Evolutionary conservation across 2,329 filamentous ascomycete species (phyloP), one percentile per base, ranked within the genome.

Genomic region (Fusarium torreyae): DNA sequence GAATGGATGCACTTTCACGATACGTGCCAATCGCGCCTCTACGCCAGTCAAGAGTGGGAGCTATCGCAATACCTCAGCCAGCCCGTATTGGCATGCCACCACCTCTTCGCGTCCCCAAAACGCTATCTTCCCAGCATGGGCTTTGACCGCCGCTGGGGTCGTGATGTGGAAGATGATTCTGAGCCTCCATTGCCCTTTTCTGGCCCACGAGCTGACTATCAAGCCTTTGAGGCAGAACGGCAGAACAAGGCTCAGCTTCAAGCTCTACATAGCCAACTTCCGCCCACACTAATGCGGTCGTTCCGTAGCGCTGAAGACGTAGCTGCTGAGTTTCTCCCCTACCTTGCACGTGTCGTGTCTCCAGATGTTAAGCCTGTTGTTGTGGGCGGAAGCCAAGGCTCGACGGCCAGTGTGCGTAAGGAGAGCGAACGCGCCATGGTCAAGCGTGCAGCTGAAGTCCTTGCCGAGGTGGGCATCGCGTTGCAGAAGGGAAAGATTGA

Each of bases 1-100:
- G 95, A 98, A 75, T 99, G 96, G 96, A 87, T 99, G 57, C 86
- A 97, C 78, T 98, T 99, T 80, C 93, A 98, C 79, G 96, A 98
- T 74, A 84, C 85, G 1, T 90, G 97, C 67, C 94, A 93, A 24
- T 90, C 91, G 1, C 89, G 91, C 39, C 86, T 98, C 2, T 97
- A 91, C 76, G 83, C 89, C n/a, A 90, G 88, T 62, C 95, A 98
- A 77, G 94, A 97, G 57, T 99, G 96, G 92, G 96, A 99, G 79
- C 83, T 99, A 17, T 88, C 88, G 1, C 91, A 93, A 0, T 99
- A 99, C 77, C 87, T 98, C 49, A 93, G 91, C 74, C 92, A 96
- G 71, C 91, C 95, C 0, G 87, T 96, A 17, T 87, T 98, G 3
- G 96, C 93, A 5, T 98, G 97, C 76, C 97, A 99, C 77, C 86